Base-by-base conservation (phyloP, 352 stramenopile species). In the Phytopythium kandeliae region DNA sequence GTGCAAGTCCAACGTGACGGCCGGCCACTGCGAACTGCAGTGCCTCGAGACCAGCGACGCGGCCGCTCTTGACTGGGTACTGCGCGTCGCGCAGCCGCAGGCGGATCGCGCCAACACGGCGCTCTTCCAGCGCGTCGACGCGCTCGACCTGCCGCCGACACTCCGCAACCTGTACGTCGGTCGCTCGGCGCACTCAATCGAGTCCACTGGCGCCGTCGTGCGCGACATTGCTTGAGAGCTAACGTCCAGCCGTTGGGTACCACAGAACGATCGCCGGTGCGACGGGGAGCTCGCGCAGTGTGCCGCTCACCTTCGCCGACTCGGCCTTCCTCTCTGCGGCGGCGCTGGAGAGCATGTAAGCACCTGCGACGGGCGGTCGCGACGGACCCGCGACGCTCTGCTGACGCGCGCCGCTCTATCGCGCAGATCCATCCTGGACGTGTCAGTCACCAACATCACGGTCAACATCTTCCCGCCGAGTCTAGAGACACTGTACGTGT, bases 401-500 rank as follows among this genome's bases (percentile, higher is more conserved):
- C 34, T 40, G 30, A 26, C 50, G 17, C 35, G 30, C 11, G 16
- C 26, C 17, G 5, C 30, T 48, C 5, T 33, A 15, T 11, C 48
- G 21, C 45, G 15, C 34, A 82, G 68, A 52, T 67, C 65, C 4
- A 84, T 90, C 48, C 62, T 75, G 33, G 74, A 90, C 52, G 63
- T 90, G 46, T 57, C 46, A 24, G 60, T 88, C n/a, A 65, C 61
- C 9, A 78, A 82, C 54, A 80, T 90, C 51, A 69, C 71, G 21
- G 73, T 42, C 31, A 84, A 88, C 43, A 77, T 88, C 33, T 88
- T 90, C 44, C 79, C 79, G 0, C 47, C 67, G 12, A 75, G 58
- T 40, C 69, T 90, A 24, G 46, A 69, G 28, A 79, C 60, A 34
- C 57, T 90, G 79, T 88, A 67, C 51, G 78, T 60, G 25, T 26